Base-by-base conservation (phyloP, 352 stramenopile species). In the Phytophthora tubulina region DNA sequence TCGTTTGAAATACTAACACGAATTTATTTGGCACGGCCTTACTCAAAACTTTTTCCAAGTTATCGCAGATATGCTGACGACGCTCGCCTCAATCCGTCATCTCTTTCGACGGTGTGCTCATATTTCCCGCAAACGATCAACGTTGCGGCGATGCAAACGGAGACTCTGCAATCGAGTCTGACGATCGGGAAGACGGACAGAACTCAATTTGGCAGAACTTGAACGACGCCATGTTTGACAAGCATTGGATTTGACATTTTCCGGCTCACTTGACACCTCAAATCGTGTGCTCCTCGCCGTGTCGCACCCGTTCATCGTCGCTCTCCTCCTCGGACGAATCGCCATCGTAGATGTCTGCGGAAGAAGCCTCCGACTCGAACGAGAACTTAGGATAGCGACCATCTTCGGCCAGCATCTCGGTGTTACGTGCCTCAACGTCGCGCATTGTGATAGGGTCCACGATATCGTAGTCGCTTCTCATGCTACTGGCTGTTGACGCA, bases 401-500 rank as follows among this genome's bases (percentile, higher is more conserved):
- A 46, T 89, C 84, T 7, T 78, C 64, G 10, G 90, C 82, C 14
- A 92, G 39, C 70, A 83, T 81, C 75, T 94, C 86, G 6, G 85
- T 94, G 67, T 85, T 87, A 50, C 86, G 83, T n/a, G 74, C 73
- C 44, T 91, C 84, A 31, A 76, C 80, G 6, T 88, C 83, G 3
- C 55, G 75, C 56, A 94, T 79, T 42, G 78, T 86, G 30, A 74
- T 76, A 2, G 83, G 82, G 61, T 88, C 83, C 0, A 94, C 85
- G 35, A 94, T 94, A 51, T 94, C 86, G 51, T 88, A 94, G 64
- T 94, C 84, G 60, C 89, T 86, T 4, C 63, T 55, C 59, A 73
- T 85, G 63, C 79, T 78, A 56, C 79, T 77, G 53, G 79, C 66
- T 45, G 66, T 63, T 52, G 81, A 81, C 5, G 41, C 49, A 3